Percentiles rank a stretch among this genome's conserved stretches.
phyloP scores from a whole-genome alignment of 1,284 basidiomycete genomes.

The Ganoderma multipileum region DNA sequence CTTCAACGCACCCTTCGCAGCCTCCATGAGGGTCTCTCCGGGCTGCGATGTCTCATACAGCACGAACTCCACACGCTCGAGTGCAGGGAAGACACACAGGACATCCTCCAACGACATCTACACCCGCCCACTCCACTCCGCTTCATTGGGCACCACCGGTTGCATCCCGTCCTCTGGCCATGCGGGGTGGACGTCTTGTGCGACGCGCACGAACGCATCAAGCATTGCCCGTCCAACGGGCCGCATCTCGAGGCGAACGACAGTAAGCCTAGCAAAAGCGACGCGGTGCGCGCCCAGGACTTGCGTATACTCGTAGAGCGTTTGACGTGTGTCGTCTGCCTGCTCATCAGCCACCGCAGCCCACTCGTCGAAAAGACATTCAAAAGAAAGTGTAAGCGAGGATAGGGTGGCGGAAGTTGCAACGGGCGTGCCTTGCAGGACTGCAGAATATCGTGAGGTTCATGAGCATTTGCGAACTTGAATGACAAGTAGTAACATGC shows the following conservation, averaged over 20 bases:
- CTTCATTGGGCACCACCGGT: neutral
- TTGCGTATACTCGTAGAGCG: neutral
- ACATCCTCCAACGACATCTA: neutral
- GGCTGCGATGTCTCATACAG: neutral
- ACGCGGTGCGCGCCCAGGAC: neutral
- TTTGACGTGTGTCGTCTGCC: neutral
- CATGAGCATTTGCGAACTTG: neutral
- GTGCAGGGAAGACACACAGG: neutral
- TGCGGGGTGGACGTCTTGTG: neutral
- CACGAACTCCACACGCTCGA: neutral
- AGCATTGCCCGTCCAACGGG: neutral
- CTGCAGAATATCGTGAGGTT: neutral
- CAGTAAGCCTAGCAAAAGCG: neutral
- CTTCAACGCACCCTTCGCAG: neutral
- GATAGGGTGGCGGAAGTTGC: neutral
- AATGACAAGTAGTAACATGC: neutral
- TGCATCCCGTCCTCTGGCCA: neutral
- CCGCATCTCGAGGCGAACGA: neutral
- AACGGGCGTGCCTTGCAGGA: neutral
- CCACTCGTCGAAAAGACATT: neutral
- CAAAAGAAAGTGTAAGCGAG: neutral
- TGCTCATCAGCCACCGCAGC: neutral
- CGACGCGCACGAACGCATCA: neutral
- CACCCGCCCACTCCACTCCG: neutral
- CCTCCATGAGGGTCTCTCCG: neutral